phyloP scores from a whole-genome alignment of 192 early-diverging fungal genomes.

The Coemansia biformis region DNA sequence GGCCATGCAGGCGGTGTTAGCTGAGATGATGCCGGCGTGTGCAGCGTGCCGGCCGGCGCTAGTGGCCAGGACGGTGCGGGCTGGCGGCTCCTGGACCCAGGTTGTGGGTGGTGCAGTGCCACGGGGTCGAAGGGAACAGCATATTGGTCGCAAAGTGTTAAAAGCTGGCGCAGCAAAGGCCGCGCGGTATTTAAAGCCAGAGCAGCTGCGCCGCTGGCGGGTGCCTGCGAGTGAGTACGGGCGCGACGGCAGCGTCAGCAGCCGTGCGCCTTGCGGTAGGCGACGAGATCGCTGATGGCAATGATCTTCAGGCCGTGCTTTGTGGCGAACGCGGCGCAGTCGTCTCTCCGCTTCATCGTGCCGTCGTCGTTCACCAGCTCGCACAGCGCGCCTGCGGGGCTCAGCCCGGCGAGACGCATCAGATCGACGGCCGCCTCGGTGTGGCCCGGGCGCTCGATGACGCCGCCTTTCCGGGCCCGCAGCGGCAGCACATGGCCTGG shows the following conservation, averaged over 20 bases:
- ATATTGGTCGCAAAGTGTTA: no score
- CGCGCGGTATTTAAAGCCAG: no score
- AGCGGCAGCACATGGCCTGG: slow-evolving; percentile 96
- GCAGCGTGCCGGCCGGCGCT: no score
- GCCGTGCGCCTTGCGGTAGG: slow-evolving; percentile 56
- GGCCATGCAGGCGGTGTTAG: background rate
- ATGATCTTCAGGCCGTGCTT: slow-evolving; percentile 80
- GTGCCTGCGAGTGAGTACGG: no score
- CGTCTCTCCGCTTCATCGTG: slow-evolving; percentile 89
- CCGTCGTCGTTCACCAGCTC: slow-evolving; percentile 91
- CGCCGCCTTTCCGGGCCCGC: slow-evolving; percentile 73
- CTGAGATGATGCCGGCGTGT: background rate
- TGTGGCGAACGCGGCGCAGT: slow-evolving; percentile 79
- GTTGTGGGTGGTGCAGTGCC: no score
- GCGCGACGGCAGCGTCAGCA: slow-evolving; percentile 2
- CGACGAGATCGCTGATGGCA: slow-evolving; percentile 80
- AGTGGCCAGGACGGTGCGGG: no score
- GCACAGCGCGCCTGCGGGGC: slow-evolving; percentile 84
- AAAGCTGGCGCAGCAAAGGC: no score
- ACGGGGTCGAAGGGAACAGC: no score
- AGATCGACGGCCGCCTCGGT: slow-evolving; percentile 92
- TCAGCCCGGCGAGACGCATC: slow-evolving; percentile 73
- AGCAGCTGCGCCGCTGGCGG: no score
- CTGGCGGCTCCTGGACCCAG: no score
- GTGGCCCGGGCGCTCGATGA: slow-evolving; percentile 84